Conservation (phyloP, 2,329 filamentous ascomycete species). For the Escovopsis sp. region DNA sequence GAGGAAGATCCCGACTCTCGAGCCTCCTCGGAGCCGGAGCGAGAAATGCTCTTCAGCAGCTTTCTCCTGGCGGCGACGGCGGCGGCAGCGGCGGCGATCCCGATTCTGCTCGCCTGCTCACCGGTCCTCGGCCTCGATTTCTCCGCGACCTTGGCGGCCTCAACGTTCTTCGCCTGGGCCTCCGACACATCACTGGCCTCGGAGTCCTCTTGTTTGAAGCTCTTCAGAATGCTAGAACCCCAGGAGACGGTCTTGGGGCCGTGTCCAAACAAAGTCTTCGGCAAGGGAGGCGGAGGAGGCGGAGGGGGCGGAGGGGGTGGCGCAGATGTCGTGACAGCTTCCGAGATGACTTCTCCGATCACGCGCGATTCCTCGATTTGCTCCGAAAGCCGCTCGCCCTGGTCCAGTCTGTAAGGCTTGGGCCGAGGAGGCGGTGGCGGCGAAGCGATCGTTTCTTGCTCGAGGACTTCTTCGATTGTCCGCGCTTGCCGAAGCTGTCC, state of each 20-base stretch:
- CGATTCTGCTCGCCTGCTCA: slow-evolving; percentile 32
- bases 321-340: neutral
- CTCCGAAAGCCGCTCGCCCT: neutral
- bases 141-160: slow-evolving; percentile 13
- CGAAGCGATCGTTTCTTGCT: no score
- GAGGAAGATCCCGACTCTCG: slow-evolving; percentile 28
- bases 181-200: slow-evolving; percentile 22
- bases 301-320: neutral
- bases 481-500: no score
- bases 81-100: slow-evolving; percentile 34
- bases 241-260: slow-evolving; percentile 41
- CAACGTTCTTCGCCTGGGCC: slow-evolving; percentile 11
- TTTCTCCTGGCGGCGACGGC: slow-evolving; percentile 26
- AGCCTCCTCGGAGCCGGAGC: slow-evolving; percentile 19
- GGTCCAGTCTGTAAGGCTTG: neutral
- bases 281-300: neutral
- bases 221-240: slow-evolving; percentile 49
- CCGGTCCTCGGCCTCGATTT: slow-evolving; percentile 20
- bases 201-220: slow-evolving; percentile 46
- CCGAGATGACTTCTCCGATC: neutral
- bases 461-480: no score
- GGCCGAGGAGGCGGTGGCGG: no score
- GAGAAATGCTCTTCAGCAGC: slow-evolving; percentile 8
- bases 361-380: neutral
- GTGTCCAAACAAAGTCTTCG: neutral